These are phyloP conservation scores for Trichomonascus vanleenenianus DNA, from an alignment of 805 yeast species.

Conservation along the genomic window DNA sequence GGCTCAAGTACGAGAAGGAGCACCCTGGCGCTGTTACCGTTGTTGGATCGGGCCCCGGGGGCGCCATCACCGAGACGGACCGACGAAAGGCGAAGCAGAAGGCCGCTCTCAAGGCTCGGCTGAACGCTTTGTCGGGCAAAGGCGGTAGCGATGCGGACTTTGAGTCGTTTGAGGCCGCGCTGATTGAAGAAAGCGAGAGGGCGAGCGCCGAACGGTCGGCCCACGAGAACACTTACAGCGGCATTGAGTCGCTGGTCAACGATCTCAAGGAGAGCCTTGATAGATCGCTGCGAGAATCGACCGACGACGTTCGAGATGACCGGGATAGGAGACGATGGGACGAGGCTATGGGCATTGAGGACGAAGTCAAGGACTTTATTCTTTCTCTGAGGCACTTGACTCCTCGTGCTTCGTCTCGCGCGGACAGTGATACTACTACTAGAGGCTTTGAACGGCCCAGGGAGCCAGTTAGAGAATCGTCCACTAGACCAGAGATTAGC, in stretches of 20 bases:
- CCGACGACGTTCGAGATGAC: conserved; percentile 25
- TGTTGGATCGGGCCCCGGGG: conserved; percentile 80
- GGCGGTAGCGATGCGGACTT: conserved; percentile 36
- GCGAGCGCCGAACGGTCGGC: conserved; percentile 47
- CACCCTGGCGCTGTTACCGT: conserved; percentile 60
- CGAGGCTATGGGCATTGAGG: conserved; percentile 66
- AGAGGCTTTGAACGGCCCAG: background rate
- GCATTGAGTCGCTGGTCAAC: conserved; percentile 63
- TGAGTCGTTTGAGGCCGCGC: conserved; percentile 45
- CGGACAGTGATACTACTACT: background rate
- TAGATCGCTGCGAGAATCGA: conserved; percentile 33
- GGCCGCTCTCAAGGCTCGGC: conserved; percentile 71
- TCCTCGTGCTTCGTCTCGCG: conserved; percentile 5
- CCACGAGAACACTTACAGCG: conserved; percentile 56
- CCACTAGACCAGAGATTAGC: no score
- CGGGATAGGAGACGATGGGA: conserved; percentile 71
- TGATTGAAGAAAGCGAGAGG: conserved; percentile 35
- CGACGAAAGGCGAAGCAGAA: conserved; percentile 71
- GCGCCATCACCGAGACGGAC: conserved; percentile 78
- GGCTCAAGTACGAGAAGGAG: conserved; percentile 45
- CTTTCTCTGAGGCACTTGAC: conserved; percentile 34
- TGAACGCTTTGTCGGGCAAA: conserved; percentile 90
- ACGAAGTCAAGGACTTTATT: conserved; percentile 59
- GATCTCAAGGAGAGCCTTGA: conserved; percentile 49
- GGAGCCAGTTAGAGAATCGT: conserved; percentile 1